Evolutionary conservation across 179 eudicot genomes (phyloP).

Genomic region (Actinidia polygama): DNA sequence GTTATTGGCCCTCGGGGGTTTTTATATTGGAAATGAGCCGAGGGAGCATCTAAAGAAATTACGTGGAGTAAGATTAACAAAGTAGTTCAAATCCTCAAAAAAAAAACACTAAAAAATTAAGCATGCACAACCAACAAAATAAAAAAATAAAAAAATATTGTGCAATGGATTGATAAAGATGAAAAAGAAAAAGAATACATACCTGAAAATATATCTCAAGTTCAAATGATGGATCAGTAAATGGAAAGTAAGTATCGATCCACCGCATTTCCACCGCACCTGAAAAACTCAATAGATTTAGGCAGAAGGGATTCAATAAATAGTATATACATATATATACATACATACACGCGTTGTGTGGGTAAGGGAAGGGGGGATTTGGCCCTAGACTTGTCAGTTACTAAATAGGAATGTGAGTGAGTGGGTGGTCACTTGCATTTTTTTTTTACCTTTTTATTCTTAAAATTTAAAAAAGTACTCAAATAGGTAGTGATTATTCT

Average conservation of each 20-base stretch:
- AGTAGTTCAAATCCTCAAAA: background rate
- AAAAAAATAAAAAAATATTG: background rate
- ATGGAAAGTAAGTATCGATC: constrained; percentile 91
- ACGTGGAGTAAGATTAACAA: background rate
- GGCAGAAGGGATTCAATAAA: background rate
- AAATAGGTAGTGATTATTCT: too few relatives aligned
- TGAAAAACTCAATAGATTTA: constrained; percentile 27
- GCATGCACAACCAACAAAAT: background rate
- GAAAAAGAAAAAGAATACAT: background rate
- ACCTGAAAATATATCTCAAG: constrained; percentile 98
- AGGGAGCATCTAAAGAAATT: background rate
- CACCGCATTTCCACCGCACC: constrained; percentile 99
- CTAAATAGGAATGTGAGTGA: too few relatives aligned
- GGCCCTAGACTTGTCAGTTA: too few relatives aligned
- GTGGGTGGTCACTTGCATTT: too few relatives aligned
- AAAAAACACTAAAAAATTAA: background rate
- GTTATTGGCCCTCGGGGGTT: too few relatives aligned
- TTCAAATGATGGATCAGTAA: constrained; percentile 92
- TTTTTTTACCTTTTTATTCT: too few relatives aligned
- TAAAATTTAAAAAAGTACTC: too few relatives aligned
- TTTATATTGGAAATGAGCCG: background rate
- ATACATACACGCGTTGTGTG: background rate
- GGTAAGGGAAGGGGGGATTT: too few relatives aligned
- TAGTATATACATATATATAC: background rate
- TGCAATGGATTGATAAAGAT: background rate